Evolutionary conservation across 805 yeast genomes (phyloP), one percentile per base, ranked within the genome.

Genomic region (Candida pseudofarinosa): DNA sequence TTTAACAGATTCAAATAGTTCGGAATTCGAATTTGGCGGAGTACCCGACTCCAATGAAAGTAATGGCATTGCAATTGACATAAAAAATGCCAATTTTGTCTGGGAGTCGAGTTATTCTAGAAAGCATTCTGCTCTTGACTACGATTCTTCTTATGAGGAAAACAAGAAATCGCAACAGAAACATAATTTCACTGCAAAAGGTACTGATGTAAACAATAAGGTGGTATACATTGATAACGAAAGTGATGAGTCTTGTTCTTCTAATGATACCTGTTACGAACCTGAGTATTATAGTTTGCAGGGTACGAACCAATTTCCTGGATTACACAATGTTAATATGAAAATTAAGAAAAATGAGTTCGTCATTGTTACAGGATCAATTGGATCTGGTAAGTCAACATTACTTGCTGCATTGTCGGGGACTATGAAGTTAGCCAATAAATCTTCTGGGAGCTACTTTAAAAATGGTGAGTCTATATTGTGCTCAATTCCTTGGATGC

Each of bases 321-420:
- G 74, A 5, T 59, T 70, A 32, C 33, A 48, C 12, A 55, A 69
- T 41, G 53, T 70, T 33, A 60, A 63, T 46, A 56, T 70, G 42
- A 40, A 50, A 3, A 48, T 70, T 35, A 50, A 53, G 19, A 51
- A 47, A 33, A 60, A 61, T 16, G 74, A 69, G 46, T 70, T 70
- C 47, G 57, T 70, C 35, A 68, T 69, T 26, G 58, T 70, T 19
- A 68, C 74, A 16, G 76, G 76, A 20, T 58, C 60, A 35, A 69
- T 69, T 47, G 76, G 76, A 14, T 60, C 71, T 4, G 76, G 76
- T 39, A 70, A 70, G 49, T 55, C 74, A 1, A 67, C 74, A 2
- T 57, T 70, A 32, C 60, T 70, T 38, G 55, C 48, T 43, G 76
- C 74, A 1, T 49, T 70, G 30, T 63, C 71, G 7, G 74, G 74